phyloP scores from a whole-genome alignment of 345 rosid species.

The Boechera stricta region DNA sequence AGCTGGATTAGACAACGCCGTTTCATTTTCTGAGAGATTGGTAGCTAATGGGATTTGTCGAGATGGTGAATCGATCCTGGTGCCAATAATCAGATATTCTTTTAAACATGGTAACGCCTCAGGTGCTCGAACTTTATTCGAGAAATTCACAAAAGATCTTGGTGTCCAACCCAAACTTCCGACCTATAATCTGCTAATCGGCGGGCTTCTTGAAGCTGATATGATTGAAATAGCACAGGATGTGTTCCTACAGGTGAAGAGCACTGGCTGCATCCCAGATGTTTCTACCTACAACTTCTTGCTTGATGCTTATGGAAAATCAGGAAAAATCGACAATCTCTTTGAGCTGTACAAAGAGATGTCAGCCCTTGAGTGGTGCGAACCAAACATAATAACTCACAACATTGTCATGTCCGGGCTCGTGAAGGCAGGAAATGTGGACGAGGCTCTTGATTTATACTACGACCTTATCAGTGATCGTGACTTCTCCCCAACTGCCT shows the following conservation, averaged over 20 bases:
- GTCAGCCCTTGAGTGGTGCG: slow-evolving; percentile 61
- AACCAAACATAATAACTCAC: slow-evolving; percentile 71
- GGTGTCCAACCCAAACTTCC: slow-evolving; percentile 57
- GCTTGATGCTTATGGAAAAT: slow-evolving; percentile 72
- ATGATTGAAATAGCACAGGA: slow-evolving; percentile 55
- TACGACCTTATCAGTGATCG: slow-evolving; percentile 70
- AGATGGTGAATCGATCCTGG: slow-evolving; percentile 62
- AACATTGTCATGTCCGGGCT: slow-evolving; percentile 79
- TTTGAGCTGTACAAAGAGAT: slow-evolving; percentile 68
- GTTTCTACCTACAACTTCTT: slow-evolving; percentile 73
- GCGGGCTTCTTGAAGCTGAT: slow-evolving; percentile 64
- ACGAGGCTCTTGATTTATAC: slow-evolving; percentile 71
- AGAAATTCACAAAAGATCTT: slow-evolving; percentile 64
- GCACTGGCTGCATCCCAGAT: slow-evolving; percentile 63
- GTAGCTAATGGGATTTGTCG: slow-evolving; percentile 52
- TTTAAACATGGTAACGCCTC: slow-evolving; percentile 62
- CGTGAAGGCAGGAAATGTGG: slow-evolving; percentile 62
- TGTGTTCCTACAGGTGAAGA: slow-evolving; percentile 66
- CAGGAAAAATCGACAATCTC: slow-evolving; percentile 60
- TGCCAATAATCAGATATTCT: slow-evolving; percentile 68
- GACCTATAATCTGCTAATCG: slow-evolving; percentile 63
- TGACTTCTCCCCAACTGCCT: slow-evolving; percentile 75
- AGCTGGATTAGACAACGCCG: slow-evolving; percentile 63
- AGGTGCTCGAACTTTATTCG: slow-evolving; percentile 58
- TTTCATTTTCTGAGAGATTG: slow-evolving; percentile 69